Evolutionary conservation across 768 basidiomycete genomes (phyloP), one percentile per base, ranked within the genome.

Genomic region (Gloeopeniophorella convolvens): DNA sequence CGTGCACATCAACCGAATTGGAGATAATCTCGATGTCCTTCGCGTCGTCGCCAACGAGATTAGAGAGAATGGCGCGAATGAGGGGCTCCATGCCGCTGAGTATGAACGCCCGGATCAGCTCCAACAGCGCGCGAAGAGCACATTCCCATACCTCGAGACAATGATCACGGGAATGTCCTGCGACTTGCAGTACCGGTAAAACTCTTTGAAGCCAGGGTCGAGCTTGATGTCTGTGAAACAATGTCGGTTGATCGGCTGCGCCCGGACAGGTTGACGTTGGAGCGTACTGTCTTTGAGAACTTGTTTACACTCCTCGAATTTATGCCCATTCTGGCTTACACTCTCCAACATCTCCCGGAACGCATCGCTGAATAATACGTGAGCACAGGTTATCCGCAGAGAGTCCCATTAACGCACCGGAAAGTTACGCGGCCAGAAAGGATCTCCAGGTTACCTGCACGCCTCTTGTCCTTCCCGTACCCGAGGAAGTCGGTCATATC

Each of bases 401-500:
- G 13, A 23, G 33, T 8, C 4, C n/a, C 3, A 9, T 6, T 24
- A 44, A 60, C 63, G 52, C 45, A 71, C 86, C 86, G 77, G 75
- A 90, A 97, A 5, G 78, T 85, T 15, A 71, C 71, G 48, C 70
- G 69, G 20, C 83, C 89, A 18, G 77, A 63, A 41, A 93, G 76
- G 59, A 85, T 80, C 35, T 83, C 77, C 30, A 85, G 60, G 66
- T 94, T 95, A 16, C 84, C 77, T 42, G 76, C 74, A 47, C 89
- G 73, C 42, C 95, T 72, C 63, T 80, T 81, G 21, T 79, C 79
- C 49, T 72, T 72, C 15, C 95, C 95, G 64, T 80, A 91, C 20
- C 95, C 95, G 50, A 89, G 78, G 63, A 87, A 83, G 67, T 98
- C 95, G 30, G 92, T 93, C 72, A 95, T 64, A 65, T 82, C 90